These are phyloP conservation scores for Melampsora abietis-canadensis DNA, from an alignment of 1,284 basidiomycete species.

Conservation along the genomic window DNA sequence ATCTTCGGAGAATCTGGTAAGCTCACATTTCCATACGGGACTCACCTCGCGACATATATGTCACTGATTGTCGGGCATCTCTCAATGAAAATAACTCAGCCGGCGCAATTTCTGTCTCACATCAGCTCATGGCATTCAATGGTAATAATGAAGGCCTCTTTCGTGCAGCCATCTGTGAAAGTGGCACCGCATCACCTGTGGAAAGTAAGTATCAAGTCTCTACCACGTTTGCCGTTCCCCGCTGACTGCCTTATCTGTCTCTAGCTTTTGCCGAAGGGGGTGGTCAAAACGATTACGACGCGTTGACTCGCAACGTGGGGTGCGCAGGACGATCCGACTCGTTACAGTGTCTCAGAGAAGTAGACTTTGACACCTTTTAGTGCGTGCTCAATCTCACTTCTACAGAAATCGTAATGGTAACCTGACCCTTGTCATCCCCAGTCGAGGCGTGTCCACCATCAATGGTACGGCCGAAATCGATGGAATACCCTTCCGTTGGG, in stretches of 20 bases:
- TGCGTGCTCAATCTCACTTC: not conserved
- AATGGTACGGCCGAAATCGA: not conserved
- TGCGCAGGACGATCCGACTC: not conserved
- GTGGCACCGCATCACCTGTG: not conserved
- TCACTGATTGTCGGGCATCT: too few species aligned
- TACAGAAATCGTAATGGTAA: not conserved
- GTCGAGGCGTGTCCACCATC: not conserved
- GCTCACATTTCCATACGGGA: not conserved
- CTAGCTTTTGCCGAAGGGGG: not conserved
- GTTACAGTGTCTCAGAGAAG: not conserved
- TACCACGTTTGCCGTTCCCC: too few species aligned
- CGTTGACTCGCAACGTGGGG: not conserved
- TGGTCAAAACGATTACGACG: not conserved
- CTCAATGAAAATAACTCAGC: not conserved
- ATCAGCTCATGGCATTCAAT: not conserved
- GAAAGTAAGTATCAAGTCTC: not conserved
- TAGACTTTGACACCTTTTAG: not conserved
- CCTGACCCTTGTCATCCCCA: not conserved
- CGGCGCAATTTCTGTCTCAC: constrained; percentile 5
- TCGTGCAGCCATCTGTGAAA: constrained; percentile 6
- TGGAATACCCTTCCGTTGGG: not conserved
- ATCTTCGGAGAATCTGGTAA: constrained; percentile 2
- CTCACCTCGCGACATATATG: too few species aligned
- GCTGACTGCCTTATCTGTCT: too few species aligned
- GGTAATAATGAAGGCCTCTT: constrained; percentile 5